Conservation (phyloP, 2,329 filamentous ascomycete species). For the Apiospora saccharicola region DNA sequence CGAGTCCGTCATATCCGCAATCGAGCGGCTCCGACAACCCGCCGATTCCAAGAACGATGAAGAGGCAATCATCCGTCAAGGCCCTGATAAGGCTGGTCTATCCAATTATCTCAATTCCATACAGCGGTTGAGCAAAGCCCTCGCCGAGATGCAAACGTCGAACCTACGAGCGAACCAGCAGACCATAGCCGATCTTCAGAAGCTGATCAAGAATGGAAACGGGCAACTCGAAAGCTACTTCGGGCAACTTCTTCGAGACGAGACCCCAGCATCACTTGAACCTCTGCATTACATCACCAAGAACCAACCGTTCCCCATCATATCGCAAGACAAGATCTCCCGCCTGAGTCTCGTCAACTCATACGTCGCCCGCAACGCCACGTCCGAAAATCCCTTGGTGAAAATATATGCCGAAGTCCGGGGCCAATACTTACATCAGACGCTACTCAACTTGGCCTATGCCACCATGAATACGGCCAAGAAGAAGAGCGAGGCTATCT, state of each 20-base stretch:
- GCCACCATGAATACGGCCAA: constrained; percentile 86
- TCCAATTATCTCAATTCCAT: constrained; percentile 87
- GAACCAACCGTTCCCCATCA: constrained; percentile 80
- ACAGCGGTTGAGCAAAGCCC: constrained; percentile 86
- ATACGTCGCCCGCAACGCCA: constrained; percentile 70
- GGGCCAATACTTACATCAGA: constrained; percentile 83
- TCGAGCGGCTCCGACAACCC: constrained; percentile 88
- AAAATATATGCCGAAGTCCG: constrained; percentile 87
- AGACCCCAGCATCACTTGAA: constrained; percentile 83
- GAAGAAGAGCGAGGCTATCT: constrained; percentile 84
- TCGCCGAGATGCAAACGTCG: constrained; percentile 84
- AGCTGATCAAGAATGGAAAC: constrained; percentile 80
- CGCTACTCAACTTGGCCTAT: constrained; percentile 84
- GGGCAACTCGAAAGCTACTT: constrained; percentile 86
- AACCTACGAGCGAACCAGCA: constrained; percentile 92
- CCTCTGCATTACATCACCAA: constrained; percentile 94
- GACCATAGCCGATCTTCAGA: constrained; percentile 80
- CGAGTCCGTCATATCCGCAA: constrained; percentile 83
- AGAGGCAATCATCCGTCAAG: constrained; percentile 87
- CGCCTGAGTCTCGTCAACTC: constrained; percentile 80
- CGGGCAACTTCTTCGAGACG: constrained; percentile 74
- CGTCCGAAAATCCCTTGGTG: constrained; percentile 72
- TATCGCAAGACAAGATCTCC: constrained; percentile 79
- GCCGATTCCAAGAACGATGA: constrained; percentile 91
- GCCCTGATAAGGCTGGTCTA: constrained; percentile 84